phyloP scores from a whole-genome alignment of 2,329 filamentous ascomycete species.

The Exserohilum rostratum region DNA sequence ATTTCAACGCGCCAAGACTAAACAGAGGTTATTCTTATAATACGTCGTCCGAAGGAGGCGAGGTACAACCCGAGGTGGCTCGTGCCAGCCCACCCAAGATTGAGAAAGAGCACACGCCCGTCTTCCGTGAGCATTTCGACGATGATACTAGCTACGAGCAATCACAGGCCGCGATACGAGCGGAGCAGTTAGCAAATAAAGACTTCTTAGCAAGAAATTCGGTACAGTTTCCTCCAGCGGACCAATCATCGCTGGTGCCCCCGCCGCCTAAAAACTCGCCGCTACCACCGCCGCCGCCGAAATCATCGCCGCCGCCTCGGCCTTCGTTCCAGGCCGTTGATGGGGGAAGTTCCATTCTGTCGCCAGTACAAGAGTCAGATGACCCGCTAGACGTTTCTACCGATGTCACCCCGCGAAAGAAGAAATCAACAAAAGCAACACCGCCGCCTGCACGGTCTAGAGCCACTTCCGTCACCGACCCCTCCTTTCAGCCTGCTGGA shows the following conservation, averaged over 20 bases:
- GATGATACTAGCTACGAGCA: constrained; percentile 54
- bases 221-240: constrained; percentile 36
- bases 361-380: constrained; percentile 43
- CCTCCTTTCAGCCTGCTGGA: constrained; percentile 44
- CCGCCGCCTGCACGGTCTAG: constrained; percentile 44
- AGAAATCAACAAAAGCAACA: constrained; percentile 45
- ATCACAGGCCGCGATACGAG: constrained; percentile 52
- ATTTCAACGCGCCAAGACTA: constrained; percentile 66
- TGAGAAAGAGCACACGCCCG: constrained; percentile 59
- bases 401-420: constrained; percentile 38
- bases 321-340: constrained; percentile 28
- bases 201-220: constrained; percentile 55
- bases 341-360: constrained; percentile 35
- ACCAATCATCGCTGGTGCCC: constrained; percentile 23
- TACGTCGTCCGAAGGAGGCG: constrained; percentile 33
- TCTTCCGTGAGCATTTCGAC: constrained; percentile 67
- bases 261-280: constrained; percentile 25
- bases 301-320: constrained; percentile 16
- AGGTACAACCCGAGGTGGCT: constrained; percentile 25
- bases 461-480: constrained; percentile 47
- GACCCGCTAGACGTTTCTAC: constrained; percentile 32
- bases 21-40: constrained; percentile 51
- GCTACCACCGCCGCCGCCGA: constrained; percentile 13
- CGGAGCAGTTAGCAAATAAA: constrained; percentile 56
- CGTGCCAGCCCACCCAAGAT: constrained; percentile 44